phyloP scores from a whole-genome alignment of 179 eudicot genomes.

The Silene coronaria region DNA sequence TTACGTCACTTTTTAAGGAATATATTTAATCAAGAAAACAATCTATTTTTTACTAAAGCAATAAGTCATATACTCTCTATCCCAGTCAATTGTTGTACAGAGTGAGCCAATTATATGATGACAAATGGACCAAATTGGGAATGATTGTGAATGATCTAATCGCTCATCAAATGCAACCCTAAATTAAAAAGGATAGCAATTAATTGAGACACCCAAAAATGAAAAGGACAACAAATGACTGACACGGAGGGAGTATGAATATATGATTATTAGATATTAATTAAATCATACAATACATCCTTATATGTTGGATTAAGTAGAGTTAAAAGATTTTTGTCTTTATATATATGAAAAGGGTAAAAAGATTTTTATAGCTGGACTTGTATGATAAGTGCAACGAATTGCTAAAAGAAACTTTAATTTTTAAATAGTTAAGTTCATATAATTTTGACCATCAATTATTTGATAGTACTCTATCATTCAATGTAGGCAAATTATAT shows the following conservation, averaged over 20 bases:
- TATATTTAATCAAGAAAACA: not conserved
- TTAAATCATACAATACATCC: too few species aligned
- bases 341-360: conserved; percentile 10
- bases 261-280: not conserved
- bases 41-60: not conserved
- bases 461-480: not conserved
- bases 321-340: conserved; percentile 4
- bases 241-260: too few species aligned
- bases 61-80: too few species aligned
- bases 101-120: too few species aligned
- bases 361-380: not conserved
- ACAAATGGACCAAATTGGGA: too few species aligned
- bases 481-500: not conserved
- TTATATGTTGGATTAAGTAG: not conserved
- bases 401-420: conserved; percentile 4
- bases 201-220: too few species aligned
- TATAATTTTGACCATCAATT: conserved; percentile 9
- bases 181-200: too few species aligned
- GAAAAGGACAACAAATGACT: too few species aligned
- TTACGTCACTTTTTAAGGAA: not conserved
- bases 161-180: too few species aligned
- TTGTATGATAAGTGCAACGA: conserved; percentile 14
- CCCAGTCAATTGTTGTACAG: too few species aligned
- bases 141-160: too few species aligned
- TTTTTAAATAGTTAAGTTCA: conserved; percentile 5